A percentile compares a stretch with the other conserved stretches of the same genome.
Conservation (phyloP, 106 monocot species). For the Narthecium ossifragum region DNA sequence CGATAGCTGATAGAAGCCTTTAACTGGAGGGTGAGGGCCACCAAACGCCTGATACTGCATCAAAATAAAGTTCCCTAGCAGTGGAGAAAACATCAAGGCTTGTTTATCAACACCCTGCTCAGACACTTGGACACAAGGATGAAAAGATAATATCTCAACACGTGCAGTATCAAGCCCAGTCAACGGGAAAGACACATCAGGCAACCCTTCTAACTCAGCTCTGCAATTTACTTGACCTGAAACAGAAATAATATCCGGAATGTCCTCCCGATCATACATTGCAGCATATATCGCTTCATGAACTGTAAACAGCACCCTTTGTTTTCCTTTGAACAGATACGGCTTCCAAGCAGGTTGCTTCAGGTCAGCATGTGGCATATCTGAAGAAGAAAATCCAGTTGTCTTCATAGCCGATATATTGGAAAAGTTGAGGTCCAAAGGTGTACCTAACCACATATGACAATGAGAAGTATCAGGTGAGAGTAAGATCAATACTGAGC, state of each 20-base stretch:
- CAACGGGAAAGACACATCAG: constrained; percentile 76
- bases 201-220: constrained; percentile 92
- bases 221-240: constrained; percentile 94
- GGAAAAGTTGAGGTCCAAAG: constrained; percentile 66
- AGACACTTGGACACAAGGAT: constrained; percentile 87
- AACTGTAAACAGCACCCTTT: constrained; percentile 69
- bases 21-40: constrained; percentile 64
- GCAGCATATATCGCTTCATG: constrained; percentile 73
- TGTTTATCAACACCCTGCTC: constrained; percentile 79
- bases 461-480: no score
- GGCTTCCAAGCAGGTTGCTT: constrained; percentile 99
- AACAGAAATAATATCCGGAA: constrained; percentile 70
- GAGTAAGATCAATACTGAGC: background rate
- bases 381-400: constrained; percentile 74
- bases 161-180: constrained; percentile 42
- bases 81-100: constrained; percentile 77
- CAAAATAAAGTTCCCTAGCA: constrained; percentile 81
- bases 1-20: constrained; percentile 96
- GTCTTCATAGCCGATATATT: constrained; percentile 64
- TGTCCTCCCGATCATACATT: constrained; percentile 92
- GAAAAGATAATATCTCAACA: constrained; percentile 71
- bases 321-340: constrained; percentile 85
- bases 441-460: constrained; percentile 53
- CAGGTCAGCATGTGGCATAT: constrained; percentile 53
- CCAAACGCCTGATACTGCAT: constrained; percentile 65